Evolutionary conservation across 169 alveolate genomes (phyloP).

Genomic region (Eimeria sp.): DNA sequence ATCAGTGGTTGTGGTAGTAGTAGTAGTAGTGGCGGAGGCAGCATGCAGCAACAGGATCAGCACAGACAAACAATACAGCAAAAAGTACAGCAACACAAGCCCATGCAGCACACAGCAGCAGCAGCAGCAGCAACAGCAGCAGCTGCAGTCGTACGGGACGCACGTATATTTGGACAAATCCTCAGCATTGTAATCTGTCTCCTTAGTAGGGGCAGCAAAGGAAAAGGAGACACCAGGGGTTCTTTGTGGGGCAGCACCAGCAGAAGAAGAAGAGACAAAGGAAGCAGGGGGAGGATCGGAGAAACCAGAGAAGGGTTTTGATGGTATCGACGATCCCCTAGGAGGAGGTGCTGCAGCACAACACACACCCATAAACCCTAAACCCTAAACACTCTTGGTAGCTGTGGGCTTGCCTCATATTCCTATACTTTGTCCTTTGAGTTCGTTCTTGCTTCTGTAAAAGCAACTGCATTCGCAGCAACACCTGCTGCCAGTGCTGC

Average conservation of each 20-base stretch:
- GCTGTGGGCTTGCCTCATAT: too few species aligned
- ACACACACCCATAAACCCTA: not conserved
- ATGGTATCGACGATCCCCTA: constrained; percentile 2
- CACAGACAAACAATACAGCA: not conserved
- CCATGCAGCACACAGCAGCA: constrained; percentile 1
- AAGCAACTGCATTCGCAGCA: too few species aligned
- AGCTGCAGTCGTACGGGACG: not conserved
- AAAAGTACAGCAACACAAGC: not conserved
- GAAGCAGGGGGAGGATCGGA: constrained; percentile 23
- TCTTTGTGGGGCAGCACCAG: not conserved
- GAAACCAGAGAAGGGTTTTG: constrained; percentile 48
- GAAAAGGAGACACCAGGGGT: not conserved
- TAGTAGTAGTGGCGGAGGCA: not conserved
- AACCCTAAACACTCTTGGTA: not conserved
- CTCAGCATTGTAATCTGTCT: constrained; percentile 16
- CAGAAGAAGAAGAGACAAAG: not conserved
- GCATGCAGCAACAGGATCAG: not conserved
- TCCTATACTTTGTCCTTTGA: too few species aligned
- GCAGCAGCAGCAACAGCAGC: constrained; percentile 8
- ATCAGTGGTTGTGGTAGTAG: too few species aligned
- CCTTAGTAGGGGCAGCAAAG: constrained; percentile 9
- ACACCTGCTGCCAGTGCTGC: not conserved
- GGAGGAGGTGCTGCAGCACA: constrained; percentile 62
- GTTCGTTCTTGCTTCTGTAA: too few species aligned
- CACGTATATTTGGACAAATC: constrained; percentile 63